phyloP scores from a whole-genome alignment of 257 asterid species.

The Nicotiana noctiflora region DNA sequence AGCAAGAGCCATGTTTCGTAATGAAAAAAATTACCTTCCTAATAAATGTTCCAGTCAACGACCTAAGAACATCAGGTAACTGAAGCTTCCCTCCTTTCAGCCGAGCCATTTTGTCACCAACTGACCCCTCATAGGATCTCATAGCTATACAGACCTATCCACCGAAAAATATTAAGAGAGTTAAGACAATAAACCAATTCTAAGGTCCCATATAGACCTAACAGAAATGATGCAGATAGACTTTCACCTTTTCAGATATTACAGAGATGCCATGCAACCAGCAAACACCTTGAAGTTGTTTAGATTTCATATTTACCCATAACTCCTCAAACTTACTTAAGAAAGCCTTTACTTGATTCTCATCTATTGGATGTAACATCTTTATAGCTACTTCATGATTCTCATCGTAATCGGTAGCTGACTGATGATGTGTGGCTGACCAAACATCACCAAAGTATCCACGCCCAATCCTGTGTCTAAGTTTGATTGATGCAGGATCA shows the following conservation, averaged over 20 bases:
- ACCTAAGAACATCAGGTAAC: slow-evolving; percentile 52
- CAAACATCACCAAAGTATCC: slow-evolving; percentile 67
- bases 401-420: slow-evolving; percentile 47
- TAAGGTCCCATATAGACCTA: neutral
- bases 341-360: slow-evolving; percentile 30
- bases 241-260: slow-evolving; percentile 33
- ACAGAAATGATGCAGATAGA: neutral
- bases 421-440: slow-evolving; percentile 61
- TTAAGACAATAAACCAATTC: neutral
- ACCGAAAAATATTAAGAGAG: slow-evolving; percentile 2
- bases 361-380: slow-evolving; percentile 42
- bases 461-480: slow-evolving; percentile 55
- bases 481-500: slow-evolving; percentile 42
- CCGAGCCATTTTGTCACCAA: slow-evolving; percentile 47
- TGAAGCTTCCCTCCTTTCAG: slow-evolving; percentile 54
- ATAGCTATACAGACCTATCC: slow-evolving; percentile 50
- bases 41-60: neutral
- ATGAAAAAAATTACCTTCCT: neutral
- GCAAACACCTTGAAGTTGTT: slow-evolving; percentile 40
- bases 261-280: slow-evolving; percentile 61
- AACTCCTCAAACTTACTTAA: slow-evolving; percentile 29
- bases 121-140: slow-evolving; percentile 51
- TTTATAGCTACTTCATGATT: slow-evolving; percentile 60
- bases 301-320: slow-evolving; percentile 34
- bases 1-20: neutral